phyloP scores from a whole-genome alignment of 176 grass and related monocot genomes.

The Triticum monococcum region DNA sequence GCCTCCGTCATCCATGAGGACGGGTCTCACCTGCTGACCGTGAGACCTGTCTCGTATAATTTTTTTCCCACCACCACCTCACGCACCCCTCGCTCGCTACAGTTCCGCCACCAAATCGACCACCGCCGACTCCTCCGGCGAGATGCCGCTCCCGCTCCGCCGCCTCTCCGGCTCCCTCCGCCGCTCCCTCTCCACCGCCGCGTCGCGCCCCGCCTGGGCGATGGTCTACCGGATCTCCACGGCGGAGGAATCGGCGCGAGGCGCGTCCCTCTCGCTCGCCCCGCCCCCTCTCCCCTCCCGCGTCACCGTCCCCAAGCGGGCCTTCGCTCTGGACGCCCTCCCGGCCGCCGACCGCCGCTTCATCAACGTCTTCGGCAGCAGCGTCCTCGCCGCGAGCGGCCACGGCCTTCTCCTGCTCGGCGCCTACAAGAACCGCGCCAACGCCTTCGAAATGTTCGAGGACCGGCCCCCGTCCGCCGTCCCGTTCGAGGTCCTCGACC shows the following conservation, averaged over 20 bases:
- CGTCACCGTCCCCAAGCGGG: neutral
- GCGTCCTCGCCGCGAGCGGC: constrained; percentile 8
- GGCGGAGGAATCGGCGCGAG: neutral
- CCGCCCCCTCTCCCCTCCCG: neutral
- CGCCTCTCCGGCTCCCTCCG: neutral
- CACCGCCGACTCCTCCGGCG: neutral
- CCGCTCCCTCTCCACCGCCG: neutral
- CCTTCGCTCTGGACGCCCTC: neutral
- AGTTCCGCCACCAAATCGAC: too few species aligned
- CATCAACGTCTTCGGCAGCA: constrained; percentile 16
- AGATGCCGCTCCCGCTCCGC: neutral
- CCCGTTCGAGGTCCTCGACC: constrained; percentile 12
- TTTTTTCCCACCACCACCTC: too few species aligned
- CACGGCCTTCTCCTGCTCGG: constrained; percentile 1
- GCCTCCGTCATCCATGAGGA: too few species aligned
- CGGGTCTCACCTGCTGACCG: too few species aligned
- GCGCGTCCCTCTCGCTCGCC: neutral
- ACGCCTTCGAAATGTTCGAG: neutral
- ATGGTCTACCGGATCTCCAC: constrained; percentile 1
- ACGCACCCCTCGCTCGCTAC: too few species aligned
- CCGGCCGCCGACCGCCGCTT: neutral
- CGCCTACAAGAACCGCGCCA: constrained; percentile 1
- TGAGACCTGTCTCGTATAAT: too few species aligned
- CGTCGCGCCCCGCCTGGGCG: neutral
- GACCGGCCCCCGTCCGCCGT: neutral